phyloP scores from a whole-genome alignment of 495 filamentous ascomycete species.

The Terfezia boudieri region DNA sequence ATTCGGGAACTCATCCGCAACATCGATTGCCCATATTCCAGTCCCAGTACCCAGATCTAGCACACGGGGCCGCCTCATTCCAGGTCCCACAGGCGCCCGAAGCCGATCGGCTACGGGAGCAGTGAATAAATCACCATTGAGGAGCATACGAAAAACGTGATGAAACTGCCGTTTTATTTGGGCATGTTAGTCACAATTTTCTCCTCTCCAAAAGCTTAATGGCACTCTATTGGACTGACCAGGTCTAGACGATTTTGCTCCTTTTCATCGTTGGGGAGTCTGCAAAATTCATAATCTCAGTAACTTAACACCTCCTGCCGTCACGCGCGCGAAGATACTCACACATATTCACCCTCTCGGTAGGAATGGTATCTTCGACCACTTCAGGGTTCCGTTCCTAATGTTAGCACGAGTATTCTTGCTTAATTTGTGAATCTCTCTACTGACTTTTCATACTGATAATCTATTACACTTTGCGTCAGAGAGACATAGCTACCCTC shows the following conservation, averaged over 20 bases:
- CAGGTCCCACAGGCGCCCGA: slow-evolving; percentile 14
- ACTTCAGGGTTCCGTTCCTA: neutral
- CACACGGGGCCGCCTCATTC: slow-evolving; percentile 10
- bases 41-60: slow-evolving; percentile 36
- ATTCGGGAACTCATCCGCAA: slow-evolving; percentile 17
- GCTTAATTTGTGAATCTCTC: neutral
- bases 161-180: slow-evolving; percentile 22
- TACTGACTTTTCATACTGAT: neutral
- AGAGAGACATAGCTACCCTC: neutral
- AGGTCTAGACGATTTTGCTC: slow-evolving; percentile 50
- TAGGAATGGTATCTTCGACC: neutral
- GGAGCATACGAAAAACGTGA: slow-evolving; percentile 10
- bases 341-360: neutral
- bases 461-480: neutral
- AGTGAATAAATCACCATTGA: slow-evolving; percentile 23
- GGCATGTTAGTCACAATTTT: slow-evolving; percentile 20
- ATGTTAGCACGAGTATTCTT: neutral
- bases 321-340: neutral
- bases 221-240: slow-evolving; percentile 9
- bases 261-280: slow-evolving; percentile 33
- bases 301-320: too few species aligned
- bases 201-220: too few species aligned
- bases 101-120: slow-evolving; percentile 16
- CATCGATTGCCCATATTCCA: slow-evolving; percentile 24
- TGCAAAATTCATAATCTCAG: neutral